Evolutionary conservation across 306 rosid species (phyloP).

Genomic region (Pueraria montana): DNA sequence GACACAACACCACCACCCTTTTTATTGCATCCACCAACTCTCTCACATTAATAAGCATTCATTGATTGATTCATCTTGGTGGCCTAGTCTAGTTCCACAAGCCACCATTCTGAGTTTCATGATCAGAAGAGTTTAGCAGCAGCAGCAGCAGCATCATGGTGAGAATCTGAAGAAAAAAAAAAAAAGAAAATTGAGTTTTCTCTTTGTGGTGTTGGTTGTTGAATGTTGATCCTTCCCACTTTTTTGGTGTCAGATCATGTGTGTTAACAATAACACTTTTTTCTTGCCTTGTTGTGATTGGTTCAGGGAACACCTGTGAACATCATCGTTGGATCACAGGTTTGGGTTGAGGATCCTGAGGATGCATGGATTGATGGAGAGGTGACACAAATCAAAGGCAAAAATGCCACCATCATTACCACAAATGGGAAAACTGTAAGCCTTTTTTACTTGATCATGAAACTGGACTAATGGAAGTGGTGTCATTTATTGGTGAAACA

Average conservation of each 20-base stretch:
- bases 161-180: slow-evolving; percentile 44
- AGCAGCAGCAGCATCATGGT: slow-evolving; percentile 61
- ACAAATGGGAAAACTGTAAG: slow-evolving; percentile 73
- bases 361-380: slow-evolving; percentile 84
- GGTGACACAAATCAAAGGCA: slow-evolving; percentile 70
- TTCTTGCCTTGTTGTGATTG: slow-evolving; percentile 37
- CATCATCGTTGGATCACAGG: slow-evolving; percentile 89
- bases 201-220: background rate
- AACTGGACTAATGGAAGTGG: slow-evolving; percentile 27
- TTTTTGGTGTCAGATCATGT: slow-evolving; percentile 32
- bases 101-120: slow-evolving; percentile 52
- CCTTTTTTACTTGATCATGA: slow-evolving; percentile 41
- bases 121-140: slow-evolving; percentile 46
- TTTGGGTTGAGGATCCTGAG: slow-evolving; percentile 83
- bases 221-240: background rate
- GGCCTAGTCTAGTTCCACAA: slow-evolving; percentile 27
- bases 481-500: slow-evolving; percentile 10
- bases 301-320: slow-evolving; percentile 89
- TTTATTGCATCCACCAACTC: slow-evolving; percentile 5
- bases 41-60: background rate
- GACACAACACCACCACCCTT: slow-evolving; percentile 10
- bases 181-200: background rate
- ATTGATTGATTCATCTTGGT: slow-evolving; percentile 16
- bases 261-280: background rate
- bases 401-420: slow-evolving; percentile 61